Conservation (phyloP, 2,329 filamentous ascomycete species). For the Colletotrichum falcatum region DNA sequence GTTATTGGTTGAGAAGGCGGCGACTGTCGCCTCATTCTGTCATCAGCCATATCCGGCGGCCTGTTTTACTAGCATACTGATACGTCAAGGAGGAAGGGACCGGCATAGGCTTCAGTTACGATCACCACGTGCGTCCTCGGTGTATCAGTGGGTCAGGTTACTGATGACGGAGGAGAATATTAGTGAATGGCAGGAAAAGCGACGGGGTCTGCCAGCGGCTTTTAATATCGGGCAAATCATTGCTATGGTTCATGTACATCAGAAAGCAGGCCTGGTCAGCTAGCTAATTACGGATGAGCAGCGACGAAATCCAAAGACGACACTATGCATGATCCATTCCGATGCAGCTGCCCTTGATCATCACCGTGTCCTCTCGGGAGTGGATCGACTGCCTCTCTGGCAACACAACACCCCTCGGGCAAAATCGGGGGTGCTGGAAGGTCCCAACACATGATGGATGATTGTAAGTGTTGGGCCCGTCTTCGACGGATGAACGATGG, state of each 20-base stretch:
- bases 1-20: constrained; percentile 25
- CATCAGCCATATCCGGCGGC: constrained; percentile 18
- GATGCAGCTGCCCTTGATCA: constrained; percentile 10
- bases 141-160: constrained; percentile 2
- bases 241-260: constrained; percentile 37
- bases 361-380: background rate
- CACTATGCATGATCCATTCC: constrained; percentile 25
- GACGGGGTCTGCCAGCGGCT: constrained; percentile 29
- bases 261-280: constrained; percentile 39
- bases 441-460: background rate
- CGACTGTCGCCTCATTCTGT: constrained; percentile 7
- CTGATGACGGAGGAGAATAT: background rate
- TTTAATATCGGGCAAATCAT: constrained; percentile 37
- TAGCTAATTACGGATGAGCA: constrained; percentile 37
- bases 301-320: constrained; percentile 31
- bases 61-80: constrained; percentile 40
- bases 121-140: constrained; percentile 3
- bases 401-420: background rate
- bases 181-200: constrained; percentile 19
- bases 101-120: constrained; percentile 13
- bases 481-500: background rate
- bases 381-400: background rate
- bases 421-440: background rate
- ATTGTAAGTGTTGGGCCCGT: background rate
- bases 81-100: constrained; percentile 11